These are phyloP conservation scores for Phaffomyces antillensis DNA, from an alignment of 805 yeast species.

Conservation along the genomic window DNA sequence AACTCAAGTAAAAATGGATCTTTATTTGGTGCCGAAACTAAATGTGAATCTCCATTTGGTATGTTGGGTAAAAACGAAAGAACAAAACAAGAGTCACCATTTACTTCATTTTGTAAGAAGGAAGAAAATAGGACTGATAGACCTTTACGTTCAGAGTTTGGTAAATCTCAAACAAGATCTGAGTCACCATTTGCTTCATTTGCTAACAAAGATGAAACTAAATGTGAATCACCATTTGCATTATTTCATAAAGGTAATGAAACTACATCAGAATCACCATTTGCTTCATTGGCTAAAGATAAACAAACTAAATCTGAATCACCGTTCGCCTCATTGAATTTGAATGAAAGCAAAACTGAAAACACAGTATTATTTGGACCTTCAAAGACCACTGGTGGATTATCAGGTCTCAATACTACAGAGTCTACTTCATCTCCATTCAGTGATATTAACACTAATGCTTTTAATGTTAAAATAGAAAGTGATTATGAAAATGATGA, in stretches of 20 bases:
- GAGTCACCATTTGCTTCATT: conserved; percentile 13
- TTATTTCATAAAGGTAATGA: conserved; percentile 6
- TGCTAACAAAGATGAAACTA: conserved; percentile 2
- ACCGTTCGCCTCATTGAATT: neutral
- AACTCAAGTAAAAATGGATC: neutral
- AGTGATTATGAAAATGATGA: neutral
- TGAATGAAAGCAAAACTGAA: no score
- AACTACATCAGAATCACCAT: conserved; percentile 5
- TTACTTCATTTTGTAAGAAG: neutral
- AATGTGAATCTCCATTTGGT: conserved; percentile 4
- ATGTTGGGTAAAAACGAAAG: neutral
- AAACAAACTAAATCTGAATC: neutral
- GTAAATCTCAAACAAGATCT: conserved; percentile 5
- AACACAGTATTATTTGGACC: no score
- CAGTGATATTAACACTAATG: no score
- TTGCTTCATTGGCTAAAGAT: conserved; percentile 3
- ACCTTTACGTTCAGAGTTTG: conserved; percentile 16
- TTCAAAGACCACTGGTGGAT: no score
- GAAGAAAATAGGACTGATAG: conserved; percentile 1
- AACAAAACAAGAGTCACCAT: conserved; percentile 4
- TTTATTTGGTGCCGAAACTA: neutral
- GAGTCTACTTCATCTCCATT: no score
- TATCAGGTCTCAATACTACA: no score
- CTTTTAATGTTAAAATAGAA: no score
- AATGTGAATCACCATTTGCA: conserved; percentile 15